Evolutionary conservation across 2,329 filamentous ascomycete genomes (phyloP).

Genomic region (Lachnellula willkommii): DNA sequence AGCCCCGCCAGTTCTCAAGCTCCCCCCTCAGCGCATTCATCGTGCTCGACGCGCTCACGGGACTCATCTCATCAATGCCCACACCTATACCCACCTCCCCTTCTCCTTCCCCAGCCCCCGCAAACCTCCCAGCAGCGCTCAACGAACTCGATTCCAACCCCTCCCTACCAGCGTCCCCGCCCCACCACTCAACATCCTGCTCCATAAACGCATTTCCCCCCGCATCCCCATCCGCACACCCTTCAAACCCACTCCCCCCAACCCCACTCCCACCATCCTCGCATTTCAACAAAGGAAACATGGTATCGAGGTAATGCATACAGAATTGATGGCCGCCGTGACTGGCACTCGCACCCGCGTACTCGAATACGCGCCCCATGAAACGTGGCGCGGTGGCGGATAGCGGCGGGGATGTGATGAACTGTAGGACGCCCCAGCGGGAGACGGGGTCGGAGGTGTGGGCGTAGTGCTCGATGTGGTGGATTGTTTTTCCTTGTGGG

Average conservation of each 20-base stretch:
- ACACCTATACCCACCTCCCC: constrained; percentile 17
- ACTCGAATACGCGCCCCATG: constrained; percentile 28
- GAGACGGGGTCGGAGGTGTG: constrained; percentile 70
- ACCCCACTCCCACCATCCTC: constrained; percentile 19
- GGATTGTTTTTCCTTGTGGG: constrained; percentile 44
- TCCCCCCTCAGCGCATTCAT: constrained; percentile 5
- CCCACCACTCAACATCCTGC: constrained; percentile 8
- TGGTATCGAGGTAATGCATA: constrained; percentile 31
- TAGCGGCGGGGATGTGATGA: constrained; percentile 33
- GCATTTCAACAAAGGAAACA: constrained; percentile 26
- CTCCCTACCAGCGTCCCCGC: not conserved
- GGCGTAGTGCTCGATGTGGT: constrained; percentile 75
- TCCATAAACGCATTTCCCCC: constrained; percentile 24
- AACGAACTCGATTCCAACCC: not conserved
- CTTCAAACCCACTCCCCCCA: constrained; percentile 14
- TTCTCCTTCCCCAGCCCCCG: not conserved
- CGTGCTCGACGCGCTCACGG: constrained; percentile 9
- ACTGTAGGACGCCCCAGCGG: constrained; percentile 68
- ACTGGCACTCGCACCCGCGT: not conserved
- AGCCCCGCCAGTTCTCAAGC: constrained; percentile 4
- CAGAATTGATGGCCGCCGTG: constrained; percentile 29
- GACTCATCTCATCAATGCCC: constrained; percentile 23
- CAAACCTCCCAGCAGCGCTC: not conserved
- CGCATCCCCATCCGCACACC: constrained; percentile 7
- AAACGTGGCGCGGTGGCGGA: constrained; percentile 17